phyloP scores from a whole-genome alignment of 768 basidiomycete species.

The Gymnopilus junonius region DNA sequence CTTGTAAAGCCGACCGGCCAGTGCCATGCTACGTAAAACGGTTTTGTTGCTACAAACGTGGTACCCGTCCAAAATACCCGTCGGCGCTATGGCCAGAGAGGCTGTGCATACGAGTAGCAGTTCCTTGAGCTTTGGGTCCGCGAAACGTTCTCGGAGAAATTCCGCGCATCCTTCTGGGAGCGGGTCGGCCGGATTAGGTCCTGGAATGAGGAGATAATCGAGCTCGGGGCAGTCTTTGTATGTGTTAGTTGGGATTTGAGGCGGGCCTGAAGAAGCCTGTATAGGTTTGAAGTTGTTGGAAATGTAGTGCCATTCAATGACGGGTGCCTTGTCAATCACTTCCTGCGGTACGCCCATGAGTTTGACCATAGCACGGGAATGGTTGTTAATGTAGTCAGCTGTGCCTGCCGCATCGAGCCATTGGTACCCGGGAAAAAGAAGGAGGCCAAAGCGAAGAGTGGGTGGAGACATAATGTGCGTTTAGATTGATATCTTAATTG shows the following conservation, averaged over 20 bases:
- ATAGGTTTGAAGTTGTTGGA: constrained; percentile 19
- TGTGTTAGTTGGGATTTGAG: constrained; percentile 21
- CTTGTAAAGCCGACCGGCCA: constrained; percentile 15
- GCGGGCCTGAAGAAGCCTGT: constrained; percentile 22
- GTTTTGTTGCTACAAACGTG: constrained; percentile 27
- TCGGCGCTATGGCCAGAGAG: constrained; percentile 21
- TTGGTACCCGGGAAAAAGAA: constrained; percentile 23
- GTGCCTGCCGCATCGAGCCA: constrained; percentile 28
- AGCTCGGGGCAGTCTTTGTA: constrained; percentile 25
- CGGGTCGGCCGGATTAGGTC: constrained; percentile 15
- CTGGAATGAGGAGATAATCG: constrained; percentile 31
- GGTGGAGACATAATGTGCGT: neutral
- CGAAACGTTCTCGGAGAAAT: constrained; percentile 22
- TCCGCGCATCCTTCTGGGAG: constrained; percentile 17
- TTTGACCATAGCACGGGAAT: constrained; percentile 9
- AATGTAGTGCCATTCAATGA: constrained; percentile 30
- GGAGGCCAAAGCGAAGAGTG: constrained; percentile 21
- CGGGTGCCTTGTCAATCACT: constrained; percentile 20
- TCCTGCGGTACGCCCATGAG: neutral
- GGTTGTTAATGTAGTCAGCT: constrained; percentile 25
- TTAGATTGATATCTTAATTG: too few species aligned
- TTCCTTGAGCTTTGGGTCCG: constrained; percentile 19
- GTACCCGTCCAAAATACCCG: constrained; percentile 26
- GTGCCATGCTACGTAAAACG: constrained; percentile 11
- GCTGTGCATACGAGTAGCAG: constrained; percentile 27